Base-by-base conservation (phyloP, 805 yeast species). In the Kluyveromyces siamensis region DNA sequence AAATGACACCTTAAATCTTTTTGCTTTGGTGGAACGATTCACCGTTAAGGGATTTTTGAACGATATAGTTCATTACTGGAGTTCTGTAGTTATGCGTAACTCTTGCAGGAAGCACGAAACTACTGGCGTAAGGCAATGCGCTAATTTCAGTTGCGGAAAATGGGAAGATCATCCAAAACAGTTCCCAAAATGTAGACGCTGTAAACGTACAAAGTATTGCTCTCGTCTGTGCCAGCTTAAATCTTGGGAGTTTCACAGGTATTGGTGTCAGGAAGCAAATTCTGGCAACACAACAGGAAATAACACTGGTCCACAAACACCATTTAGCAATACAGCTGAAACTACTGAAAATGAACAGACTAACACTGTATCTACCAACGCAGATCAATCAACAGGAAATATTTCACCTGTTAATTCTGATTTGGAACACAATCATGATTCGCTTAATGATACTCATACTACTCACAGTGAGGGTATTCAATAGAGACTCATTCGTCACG, bases 41-140 rank as follows among this genome's bases (percentile, higher is more conserved):
- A 91, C 98, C 0, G 77, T 79, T 17, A 74, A 75, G 48, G 72
- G 76, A 47, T 69, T 73, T 43, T 79, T 84, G 55, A 80, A 87
- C 3, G 78, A 83, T 40, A 96, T 90, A 56, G 80, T 89, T 73
- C 83, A 85, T 56, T 89, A 90, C 66, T 91, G 99, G 99, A 87
- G 97, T 2, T 93, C 96, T 3, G 96, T 91, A n/a, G 88, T 90
- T 38, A 93, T 93, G 90, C 75, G 98, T 48, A 93, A 93, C 65
- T 89, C 96, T 1, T 91, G 96, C 63, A 77, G 97, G 49, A 82
- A 90, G 59, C 93, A 91, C 63, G 97, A 90, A 61, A 65, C 75
- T 40, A 76, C 84, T 16, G 96, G 97, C 1, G 84, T 91, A 30
- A 76, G 98, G 47, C 98, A 93, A 68, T 91, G 99, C 67, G 96